Conservation (phyloP, 2,329 filamentous ascomycete species). For the Colletotrichum acutatum region DNA sequence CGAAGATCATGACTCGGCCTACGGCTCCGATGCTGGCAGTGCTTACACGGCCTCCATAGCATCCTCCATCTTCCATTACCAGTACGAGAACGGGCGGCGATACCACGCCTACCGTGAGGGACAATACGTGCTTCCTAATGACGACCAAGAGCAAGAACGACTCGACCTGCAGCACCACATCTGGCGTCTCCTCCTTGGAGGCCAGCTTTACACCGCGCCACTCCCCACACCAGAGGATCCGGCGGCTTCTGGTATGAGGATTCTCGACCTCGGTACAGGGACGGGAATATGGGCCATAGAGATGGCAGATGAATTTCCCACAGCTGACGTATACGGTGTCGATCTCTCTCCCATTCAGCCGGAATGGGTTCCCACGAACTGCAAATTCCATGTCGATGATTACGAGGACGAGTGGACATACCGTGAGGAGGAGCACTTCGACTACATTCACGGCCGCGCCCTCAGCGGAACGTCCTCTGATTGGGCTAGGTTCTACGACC, state of each 20-base stretch:
- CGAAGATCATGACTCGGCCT: slow-evolving; percentile 46
- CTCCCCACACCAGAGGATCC: slow-evolving; percentile 42
- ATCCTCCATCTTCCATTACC: slow-evolving; percentile 56
- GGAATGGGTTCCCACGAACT: slow-evolving; percentile 67
- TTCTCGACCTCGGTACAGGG: slow-evolving; percentile 70
- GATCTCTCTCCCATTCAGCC: slow-evolving; percentile 71
- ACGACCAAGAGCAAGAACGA: slow-evolving; percentile 40
- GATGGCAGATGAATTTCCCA: slow-evolving; percentile 59
- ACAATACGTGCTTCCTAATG: slow-evolving; percentile 42
- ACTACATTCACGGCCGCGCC: slow-evolving; percentile 47
- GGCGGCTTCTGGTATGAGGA: slow-evolving; percentile 43
- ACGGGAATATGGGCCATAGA: slow-evolving; percentile 67
- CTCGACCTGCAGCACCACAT: slow-evolving; percentile 52
- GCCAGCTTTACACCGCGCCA: slow-evolving; percentile 44
- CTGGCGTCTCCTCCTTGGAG: slow-evolving; percentile 45
- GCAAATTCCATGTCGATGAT: slow-evolving; percentile 74
- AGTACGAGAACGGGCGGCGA: slow-evolving; percentile 59
- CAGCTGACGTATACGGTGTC: slow-evolving; percentile 61
- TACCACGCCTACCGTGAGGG: slow-evolving; percentile 61
- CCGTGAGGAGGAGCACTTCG: slow-evolving; percentile 49
- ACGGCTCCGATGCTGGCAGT: slow-evolving; percentile 45
- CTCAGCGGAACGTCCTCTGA: slow-evolving; percentile 45
- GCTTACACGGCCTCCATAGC: slow-evolving; percentile 49
- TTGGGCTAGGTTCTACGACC: slow-evolving; percentile 47
- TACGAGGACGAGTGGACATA: slow-evolving; percentile 63